Conservation (phyloP, 306 rosid species). For the Biancaea sappan region DNA sequence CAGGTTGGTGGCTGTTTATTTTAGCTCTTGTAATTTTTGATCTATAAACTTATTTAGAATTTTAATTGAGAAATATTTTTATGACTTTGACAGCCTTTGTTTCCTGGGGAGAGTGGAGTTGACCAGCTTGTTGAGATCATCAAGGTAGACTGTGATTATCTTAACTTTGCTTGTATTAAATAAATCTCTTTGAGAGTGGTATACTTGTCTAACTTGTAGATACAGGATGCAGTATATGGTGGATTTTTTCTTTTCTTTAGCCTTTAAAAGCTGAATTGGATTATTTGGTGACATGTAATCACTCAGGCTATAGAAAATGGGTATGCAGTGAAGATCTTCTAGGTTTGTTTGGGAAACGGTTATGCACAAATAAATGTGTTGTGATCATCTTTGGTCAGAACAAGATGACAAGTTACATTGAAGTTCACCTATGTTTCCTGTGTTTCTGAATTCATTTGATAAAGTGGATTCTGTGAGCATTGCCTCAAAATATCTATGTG, state of each 20-base stretch:
- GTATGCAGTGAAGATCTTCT: background rate
- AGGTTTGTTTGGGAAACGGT: background rate
- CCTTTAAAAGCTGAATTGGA: conserved; percentile 8
- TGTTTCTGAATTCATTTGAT: background rate
- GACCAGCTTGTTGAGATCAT: conserved; percentile 99
- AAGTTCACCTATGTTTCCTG: background rate
- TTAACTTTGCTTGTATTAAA: conserved; percentile 19
- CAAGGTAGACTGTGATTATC: conserved; percentile 57
- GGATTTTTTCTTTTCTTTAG: conserved; percentile 10
- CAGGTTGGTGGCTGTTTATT: conserved; percentile 60
- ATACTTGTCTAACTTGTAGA: background rate
- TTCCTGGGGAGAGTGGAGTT: conserved; percentile 98
- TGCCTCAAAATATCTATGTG: background rate
- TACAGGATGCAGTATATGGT: conserved; percentile 1
- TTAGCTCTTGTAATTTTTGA: conserved; percentile 6
- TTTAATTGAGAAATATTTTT: background rate
- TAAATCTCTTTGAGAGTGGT: conserved; percentile 1
- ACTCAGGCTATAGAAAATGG: background rate
- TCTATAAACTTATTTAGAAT: conserved; percentile 7
- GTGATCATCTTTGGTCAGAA: background rate
- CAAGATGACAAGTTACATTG: background rate
- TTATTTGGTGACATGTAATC: conserved; percentile 21
- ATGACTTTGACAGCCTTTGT: conserved; percentile 69
- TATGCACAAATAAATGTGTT: background rate
- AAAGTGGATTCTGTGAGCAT: background rate